A percentile compares a stretch with the other conserved stretches of the same genome.
Conservation (phyloP, 2,329 filamentous ascomycete species). For the Ceratocystiopsis minuta region DNA sequence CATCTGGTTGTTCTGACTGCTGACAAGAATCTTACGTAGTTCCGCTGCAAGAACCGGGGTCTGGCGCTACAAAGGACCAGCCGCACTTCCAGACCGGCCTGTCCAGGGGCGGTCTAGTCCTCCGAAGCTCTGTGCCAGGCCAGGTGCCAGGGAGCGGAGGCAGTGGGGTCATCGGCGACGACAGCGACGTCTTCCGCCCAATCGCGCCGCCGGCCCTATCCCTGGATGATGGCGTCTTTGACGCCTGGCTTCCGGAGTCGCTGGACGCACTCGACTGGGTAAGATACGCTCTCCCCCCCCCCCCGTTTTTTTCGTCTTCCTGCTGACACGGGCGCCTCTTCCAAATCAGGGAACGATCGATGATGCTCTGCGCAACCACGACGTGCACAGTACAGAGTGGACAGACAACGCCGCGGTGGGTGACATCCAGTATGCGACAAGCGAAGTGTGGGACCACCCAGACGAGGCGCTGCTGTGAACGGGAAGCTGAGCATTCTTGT, state of each 20-base stretch:
- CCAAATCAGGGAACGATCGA: conserved; percentile 5
- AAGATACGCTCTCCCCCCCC: not conserved
- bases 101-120: no score
- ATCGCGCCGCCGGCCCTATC: not conserved
- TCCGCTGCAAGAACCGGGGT: no score
- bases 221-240: not conserved
- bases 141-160: no score
- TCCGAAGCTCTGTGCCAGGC: no score
- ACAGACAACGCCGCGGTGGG: conserved; percentile 5
- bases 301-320: no score
- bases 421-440: conserved; percentile 8
- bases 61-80: no score
- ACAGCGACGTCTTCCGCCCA: not conserved
- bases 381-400: conserved; percentile 8
- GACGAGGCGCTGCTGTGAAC: not conserved
- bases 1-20: no score
- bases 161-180: no score
- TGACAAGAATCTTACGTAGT: no score
- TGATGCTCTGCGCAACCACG: conserved; percentile 6
- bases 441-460: conserved; percentile 7
- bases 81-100: no score
- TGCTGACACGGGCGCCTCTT: not conserved
- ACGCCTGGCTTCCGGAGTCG: conserved; percentile 9
- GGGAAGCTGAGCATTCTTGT: no score
- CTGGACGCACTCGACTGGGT: conserved; percentile 9